These are phyloP conservation scores for Xylariales sp. DNA, from an alignment of 2,329 filamentous ascomycete genomes.

Conservation along the genomic window DNA sequence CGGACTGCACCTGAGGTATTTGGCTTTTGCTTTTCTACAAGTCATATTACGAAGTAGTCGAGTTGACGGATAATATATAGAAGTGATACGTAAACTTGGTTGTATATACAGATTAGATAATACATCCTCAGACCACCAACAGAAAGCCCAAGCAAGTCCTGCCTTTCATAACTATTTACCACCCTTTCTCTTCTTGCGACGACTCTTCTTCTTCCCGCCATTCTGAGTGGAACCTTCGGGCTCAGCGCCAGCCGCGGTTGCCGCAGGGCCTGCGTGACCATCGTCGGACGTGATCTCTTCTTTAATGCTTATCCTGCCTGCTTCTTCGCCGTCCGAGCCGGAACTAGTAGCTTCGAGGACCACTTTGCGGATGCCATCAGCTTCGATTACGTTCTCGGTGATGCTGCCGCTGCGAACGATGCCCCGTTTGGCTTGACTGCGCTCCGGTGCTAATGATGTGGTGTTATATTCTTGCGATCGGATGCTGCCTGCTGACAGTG, in stretches of 20 bases:
- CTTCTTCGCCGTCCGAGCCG: constrained; percentile 28
- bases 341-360: constrained; percentile 63
- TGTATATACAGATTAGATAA: no score
- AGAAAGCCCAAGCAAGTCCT: no score
- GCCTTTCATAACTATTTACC: no score
- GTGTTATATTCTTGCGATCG: constrained; percentile 12
- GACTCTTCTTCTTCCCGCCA: neutral
- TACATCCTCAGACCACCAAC: no score
- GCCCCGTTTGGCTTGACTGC: constrained; percentile 20
- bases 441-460: constrained; percentile 13
- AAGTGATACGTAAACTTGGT: no score
- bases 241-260: no score
- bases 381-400: constrained; percentile 69
- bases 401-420: constrained; percentile 68
- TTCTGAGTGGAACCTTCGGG: neutral
- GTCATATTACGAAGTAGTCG: no score
- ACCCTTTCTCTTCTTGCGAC: neutral
- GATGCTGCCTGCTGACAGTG: constrained; percentile 12
- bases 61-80: no score
- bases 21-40: no score
- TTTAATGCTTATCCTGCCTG: constrained; percentile 10
- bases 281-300: neutral
- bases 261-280: no score
- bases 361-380: constrained; percentile 68
- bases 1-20: no score